Evolutionary conservation across 1,284 basidiomycete genomes (phyloP), one percentile per base, ranked within the genome.

Genomic region (Exobasidium cylindrosporum): DNA sequence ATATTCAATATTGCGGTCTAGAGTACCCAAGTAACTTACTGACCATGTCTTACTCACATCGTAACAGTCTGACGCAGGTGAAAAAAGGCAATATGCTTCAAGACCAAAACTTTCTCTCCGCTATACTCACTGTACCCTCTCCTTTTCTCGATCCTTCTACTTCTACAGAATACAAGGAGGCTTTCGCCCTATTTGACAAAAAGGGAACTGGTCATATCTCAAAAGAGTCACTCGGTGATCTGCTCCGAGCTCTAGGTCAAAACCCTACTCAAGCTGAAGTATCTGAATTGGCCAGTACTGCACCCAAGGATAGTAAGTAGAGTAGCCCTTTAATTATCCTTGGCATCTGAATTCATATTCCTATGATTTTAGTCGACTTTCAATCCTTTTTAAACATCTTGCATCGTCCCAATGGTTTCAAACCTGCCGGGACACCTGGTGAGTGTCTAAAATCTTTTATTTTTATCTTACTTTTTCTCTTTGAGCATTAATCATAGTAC

Each of bases 181-280:
- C 94, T 4, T 97, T 97, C 78, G 92, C 93, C 32, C 88, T 98
- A 28, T 97, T 97, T 80, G 95, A 98, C 84, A 98, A 98, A 84
- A 88, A 89, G 74, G 94, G 95, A 31, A 91, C 90, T 1, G 92
- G 93, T 21, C 85, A 89, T 46, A 91, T 98, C 35, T 88, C 91
- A 7, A 84, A 90, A 17, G 91, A 94, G 70, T 89, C 88, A 0
- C 84, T 98, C 0, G 95, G 95, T n/a, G 95, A 98, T 82, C 87
- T 98, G 5, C 83, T 98, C 21, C 88, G 96, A 55, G 92, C 93
- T 0, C 83, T 98, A 0, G 96, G 96, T 0, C 95, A 98, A 84
- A 98, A 98, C 81, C 95, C 95, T 4, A 98, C 96, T 0, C 95
- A 98, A 81, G 89, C 91, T 28, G 93, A 98, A 82, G 93, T 98